Conservation (phyloP, 2,329 filamentous ascomycete genomes). For the Macrophomina phaseolina region DNA sequence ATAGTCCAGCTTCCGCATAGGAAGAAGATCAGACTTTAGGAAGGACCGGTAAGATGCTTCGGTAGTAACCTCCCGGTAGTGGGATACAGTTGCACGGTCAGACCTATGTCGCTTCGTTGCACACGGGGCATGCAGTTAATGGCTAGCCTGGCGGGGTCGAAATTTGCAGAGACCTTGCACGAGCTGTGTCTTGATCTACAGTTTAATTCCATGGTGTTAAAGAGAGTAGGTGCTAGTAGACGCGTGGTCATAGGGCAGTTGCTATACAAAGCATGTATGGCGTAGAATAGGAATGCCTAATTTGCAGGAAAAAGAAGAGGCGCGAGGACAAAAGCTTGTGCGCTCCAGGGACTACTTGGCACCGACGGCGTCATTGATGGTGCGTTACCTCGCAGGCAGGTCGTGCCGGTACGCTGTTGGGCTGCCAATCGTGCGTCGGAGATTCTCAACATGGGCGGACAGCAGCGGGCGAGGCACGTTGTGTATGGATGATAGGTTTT, state of each 20-base stretch:
- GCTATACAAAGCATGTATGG: neutral
- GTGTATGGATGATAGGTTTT: constrained; percentile 2
- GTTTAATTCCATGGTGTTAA: no score
- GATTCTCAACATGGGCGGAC: constrained; percentile 8
- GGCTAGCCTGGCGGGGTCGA: neutral
- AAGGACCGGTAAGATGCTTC: neutral
- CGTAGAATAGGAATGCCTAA: no score
- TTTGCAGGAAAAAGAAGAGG: neutral
- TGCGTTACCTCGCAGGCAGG: constrained; percentile 5
- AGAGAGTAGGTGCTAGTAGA: no score
- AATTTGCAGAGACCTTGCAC: no score
- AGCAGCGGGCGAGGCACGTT: neutral
- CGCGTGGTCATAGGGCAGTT: no score
- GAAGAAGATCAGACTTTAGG: constrained; percentile 14
- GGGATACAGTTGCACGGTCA: neutral
- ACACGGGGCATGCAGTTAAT: neutral
- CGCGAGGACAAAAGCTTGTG: constrained; percentile 5
- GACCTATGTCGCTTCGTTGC: neutral
- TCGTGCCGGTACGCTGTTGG: constrained; percentile 1
- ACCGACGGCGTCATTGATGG: neutral
- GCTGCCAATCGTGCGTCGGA: constrained; percentile 2
- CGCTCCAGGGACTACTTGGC: constrained; percentile 4
- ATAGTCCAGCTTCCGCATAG: neutral
- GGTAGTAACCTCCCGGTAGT: neutral
- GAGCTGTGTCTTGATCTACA: no score